Conservation (phyloP, 1,284 basidiomycete genomes). For the Pisolithus thermaeus region DNA sequence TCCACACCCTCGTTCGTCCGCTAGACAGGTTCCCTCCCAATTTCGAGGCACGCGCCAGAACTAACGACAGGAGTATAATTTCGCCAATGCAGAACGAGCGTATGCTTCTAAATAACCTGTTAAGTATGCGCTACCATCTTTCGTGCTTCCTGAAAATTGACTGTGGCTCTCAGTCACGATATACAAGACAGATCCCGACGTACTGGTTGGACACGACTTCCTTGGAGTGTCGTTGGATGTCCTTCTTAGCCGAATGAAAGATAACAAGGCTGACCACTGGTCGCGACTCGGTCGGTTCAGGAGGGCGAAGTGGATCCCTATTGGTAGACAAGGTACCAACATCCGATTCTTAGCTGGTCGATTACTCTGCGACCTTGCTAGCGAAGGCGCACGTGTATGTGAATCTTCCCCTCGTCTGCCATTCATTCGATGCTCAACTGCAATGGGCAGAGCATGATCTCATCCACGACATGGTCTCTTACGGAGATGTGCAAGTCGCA, state of each 20-base stretch:
- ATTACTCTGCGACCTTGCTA: constrained; percentile 87
- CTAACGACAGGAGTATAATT: constrained; percentile 68
- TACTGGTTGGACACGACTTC: constrained; percentile 96
- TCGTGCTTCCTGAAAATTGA: constrained; percentile 1
- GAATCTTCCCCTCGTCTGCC: not conserved
- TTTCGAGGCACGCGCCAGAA: constrained; percentile 70
- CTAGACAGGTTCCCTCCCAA: constrained; percentile 85
- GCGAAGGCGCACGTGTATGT: constrained; percentile 87
- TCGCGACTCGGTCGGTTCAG: constrained; percentile 92
- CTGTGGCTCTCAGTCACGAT: constrained; percentile 58
- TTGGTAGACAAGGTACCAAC: constrained; percentile 83
- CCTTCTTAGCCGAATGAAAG: constrained; percentile 86
- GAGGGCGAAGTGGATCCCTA: constrained; percentile 75
- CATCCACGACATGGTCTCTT: constrained; percentile 95
- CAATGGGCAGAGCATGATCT: constrained; percentile 74
- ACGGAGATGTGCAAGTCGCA: constrained; percentile 96
- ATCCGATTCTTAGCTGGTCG: constrained; percentile 82
- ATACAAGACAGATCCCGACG: constrained; percentile 89
- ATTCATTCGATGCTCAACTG: not conserved
- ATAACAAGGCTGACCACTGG: constrained; percentile 89
- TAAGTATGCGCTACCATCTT: constrained; percentile 43
- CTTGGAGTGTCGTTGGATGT: constrained; percentile 90
- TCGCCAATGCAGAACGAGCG: constrained; percentile 80
- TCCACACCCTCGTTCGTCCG: constrained; percentile 90
- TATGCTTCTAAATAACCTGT: constrained; percentile 80